A percentile compares a stretch with the other conserved stretches of the same genome.
Evolutionary conservation across 495 filamentous ascomycete species (phyloP).

Genomic region (Usnea hakonensis): DNA sequence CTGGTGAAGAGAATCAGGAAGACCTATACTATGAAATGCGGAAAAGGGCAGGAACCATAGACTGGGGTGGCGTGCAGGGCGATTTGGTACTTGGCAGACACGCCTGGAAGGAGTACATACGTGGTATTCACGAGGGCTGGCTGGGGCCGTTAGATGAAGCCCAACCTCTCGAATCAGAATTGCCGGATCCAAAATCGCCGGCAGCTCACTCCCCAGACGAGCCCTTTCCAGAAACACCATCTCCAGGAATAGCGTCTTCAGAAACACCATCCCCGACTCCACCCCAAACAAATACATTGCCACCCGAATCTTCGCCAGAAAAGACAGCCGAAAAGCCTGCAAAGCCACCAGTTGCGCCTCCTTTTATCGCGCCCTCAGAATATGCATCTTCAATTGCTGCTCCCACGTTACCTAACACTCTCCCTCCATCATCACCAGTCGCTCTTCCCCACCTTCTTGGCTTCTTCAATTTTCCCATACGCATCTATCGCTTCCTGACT

Average conservation of each 20-base stretch:
- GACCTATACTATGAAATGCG: constrained; percentile 50
- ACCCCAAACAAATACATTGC: neutral
- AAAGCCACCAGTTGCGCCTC: constrained; percentile 38
- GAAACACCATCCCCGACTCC: neutral
- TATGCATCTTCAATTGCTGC: constrained; percentile 60
- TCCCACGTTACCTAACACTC: constrained; percentile 48
- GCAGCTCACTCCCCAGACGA: neutral
- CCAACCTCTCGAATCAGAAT: constrained; percentile 2
- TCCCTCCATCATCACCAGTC: constrained; percentile 62
- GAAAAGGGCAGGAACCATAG: constrained; percentile 51
- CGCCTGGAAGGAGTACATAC: constrained; percentile 95
- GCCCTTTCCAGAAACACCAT: neutral
- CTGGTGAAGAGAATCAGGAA: constrained; percentile 35
- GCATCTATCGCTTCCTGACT: constrained; percentile 82
- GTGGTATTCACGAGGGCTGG: constrained; percentile 94
- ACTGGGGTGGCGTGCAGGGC: constrained; percentile 66
- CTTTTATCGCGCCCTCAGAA: constrained; percentile 61
- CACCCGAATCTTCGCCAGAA: constrained; percentile 25
- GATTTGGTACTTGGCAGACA: constrained; percentile 87
- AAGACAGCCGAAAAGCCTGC: constrained; percentile 51
- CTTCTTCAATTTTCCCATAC: constrained; percentile 81
- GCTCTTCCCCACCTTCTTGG: constrained; percentile 85
- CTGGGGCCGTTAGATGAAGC: constrained; percentile 68
- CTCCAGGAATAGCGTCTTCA: neutral
- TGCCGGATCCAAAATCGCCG: neutral